Conservation (phyloP, 2,329 filamentous ascomycete genomes). For the Arachnopeziza araneosa region DNA sequence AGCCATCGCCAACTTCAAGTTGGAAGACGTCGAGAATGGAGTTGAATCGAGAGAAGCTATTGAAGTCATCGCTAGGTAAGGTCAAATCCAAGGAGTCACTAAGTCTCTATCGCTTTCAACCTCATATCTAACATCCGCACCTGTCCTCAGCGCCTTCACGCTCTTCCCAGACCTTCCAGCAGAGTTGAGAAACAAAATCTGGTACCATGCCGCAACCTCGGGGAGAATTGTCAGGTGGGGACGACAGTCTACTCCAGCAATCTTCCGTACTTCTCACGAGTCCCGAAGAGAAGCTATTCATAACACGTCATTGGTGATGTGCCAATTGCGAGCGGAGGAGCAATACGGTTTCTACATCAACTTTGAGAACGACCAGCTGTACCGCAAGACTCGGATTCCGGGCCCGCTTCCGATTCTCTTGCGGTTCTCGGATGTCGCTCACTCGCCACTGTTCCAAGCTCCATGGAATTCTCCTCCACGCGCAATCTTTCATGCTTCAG, state of each 20-base stretch:
- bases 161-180: conserved; percentile 2
- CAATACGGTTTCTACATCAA: neutral
- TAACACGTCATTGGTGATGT: neutral
- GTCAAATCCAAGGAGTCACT: too few relatives aligned
- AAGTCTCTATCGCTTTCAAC: neutral
- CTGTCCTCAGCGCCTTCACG: neutral
- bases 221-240: neutral
- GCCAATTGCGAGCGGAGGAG: neutral
- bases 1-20: too few relatives aligned
- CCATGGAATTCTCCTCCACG: too few relatives aligned
- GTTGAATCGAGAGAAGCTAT: too few relatives aligned
- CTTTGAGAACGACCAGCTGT: neutral
- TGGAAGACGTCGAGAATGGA: too few relatives aligned
- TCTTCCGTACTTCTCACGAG: neutral
- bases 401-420: neutral
- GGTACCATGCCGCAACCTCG: conserved; percentile 1
- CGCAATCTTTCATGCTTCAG: neutral
- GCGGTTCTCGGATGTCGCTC: too few relatives aligned
- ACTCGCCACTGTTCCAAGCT: too few relatives aligned
- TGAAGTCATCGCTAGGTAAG: too few relatives aligned
- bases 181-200: conserved; percentile 13
- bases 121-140: neutral
- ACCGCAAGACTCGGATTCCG: neutral
- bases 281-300: neutral
- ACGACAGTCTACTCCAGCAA: neutral